Evolutionary conservation across 495 filamentous ascomycete species (phyloP), one percentile per base, ranked within the genome.

Genomic region (Geoglossum glabrum): DNA sequence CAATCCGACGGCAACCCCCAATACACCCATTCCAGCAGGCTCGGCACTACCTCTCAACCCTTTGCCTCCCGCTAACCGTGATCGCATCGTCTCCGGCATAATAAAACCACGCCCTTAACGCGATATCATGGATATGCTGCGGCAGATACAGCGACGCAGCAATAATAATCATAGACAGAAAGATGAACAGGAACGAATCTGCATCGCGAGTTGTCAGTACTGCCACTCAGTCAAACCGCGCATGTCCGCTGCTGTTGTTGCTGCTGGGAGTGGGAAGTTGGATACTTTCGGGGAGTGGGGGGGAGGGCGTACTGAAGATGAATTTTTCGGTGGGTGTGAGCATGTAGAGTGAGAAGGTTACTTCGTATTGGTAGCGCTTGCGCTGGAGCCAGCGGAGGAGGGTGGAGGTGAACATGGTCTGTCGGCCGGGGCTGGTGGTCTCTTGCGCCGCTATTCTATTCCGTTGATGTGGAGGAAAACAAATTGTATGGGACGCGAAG

Each of bases 161-260:
- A 63, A 89, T 84, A 60, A 88, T 76, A 64, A 94, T 79, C 75
- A 97, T 82, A 62, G 80, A 80, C 69, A 86, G 69, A 65, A 93
- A 80, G 64, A 93, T 80, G 71, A 98, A 88, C 66, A 95, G 75
- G 67, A 95, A 76, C 10, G 86, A 89, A 75, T 95, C 92, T 98
- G 61, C 33, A 21, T 19, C 3, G 17, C 19, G n/a, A 55, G n/a
- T 40, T 23, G 25, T 56, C 54, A 56, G 19, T 23, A 38, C 13
- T 1, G 38, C 19, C 15, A 34, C 17, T n/a, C n/a, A n/a, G n/a
- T n/a, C n/a, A n/a, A n/a, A n/a, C n/a, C n/a, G n/a, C n/a, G n/a
- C n/a, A n/a, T n/a, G n/a, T n/a, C n/a, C n/a, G n/a, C n/a, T n/a
- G n/a, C n/a, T n/a, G n/a, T n/a, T n/a, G n/a, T n/a, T n/a, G n/a